Conservation (phyloP, 176 grass and related monocot species). For the Sorghum bicolor region Sorghum_bicolor_NCBIv3 NC_012878.2:1546501-1547000, state of each 20-base stretch:
- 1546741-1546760: conserved; percentile 36
- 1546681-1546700: neutral
- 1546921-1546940: conserved; percentile 10
- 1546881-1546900: neutral
- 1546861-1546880: neutral
- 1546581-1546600: neutral
- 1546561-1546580: neutral
- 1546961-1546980: neutral
- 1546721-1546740: conserved; percentile 19
- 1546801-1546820: conserved; percentile 26
- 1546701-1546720: neutral
- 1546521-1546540: neutral
- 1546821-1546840: conserved; percentile 16
- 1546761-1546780: conserved; percentile 17
- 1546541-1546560: neutral
- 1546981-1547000: neutral
- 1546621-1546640: neutral
- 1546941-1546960: neutral
- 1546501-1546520: neutral
- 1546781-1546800: conserved; percentile 33
- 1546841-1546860: conserved; percentile 14
- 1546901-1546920: conserved; percentile 11
- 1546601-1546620: neutral
- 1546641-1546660: neutral
- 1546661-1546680: neutral